phyloP scores from a whole-genome alignment of 257 asterid genomes.

The Craterostigma plantagineum region DNA sequence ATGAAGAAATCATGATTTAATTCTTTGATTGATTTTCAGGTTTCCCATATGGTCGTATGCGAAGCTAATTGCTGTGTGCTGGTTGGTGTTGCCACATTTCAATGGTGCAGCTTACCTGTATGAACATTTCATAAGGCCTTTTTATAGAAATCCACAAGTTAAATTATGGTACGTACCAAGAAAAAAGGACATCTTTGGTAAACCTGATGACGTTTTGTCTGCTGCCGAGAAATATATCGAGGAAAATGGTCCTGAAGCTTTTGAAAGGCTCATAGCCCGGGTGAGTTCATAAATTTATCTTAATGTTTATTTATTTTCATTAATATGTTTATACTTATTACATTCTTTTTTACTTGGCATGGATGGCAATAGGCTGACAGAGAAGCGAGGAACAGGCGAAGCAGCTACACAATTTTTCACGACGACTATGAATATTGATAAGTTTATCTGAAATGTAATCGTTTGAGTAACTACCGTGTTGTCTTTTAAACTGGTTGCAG shows the following conservation, averaged over 20 bases:
- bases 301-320: too few relatives aligned
- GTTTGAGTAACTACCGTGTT: too few relatives aligned
- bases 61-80: conserved; percentile 51
- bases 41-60: conserved; percentile 77
- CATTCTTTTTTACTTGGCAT: background rate
- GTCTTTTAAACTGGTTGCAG: too few relatives aligned
- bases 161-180: conserved; percentile 59
- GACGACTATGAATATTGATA: conserved; percentile 33
- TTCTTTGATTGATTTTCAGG: conserved; percentile 20
- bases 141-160: conserved; percentile 57
- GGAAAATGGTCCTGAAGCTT: conserved; percentile 73
- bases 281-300: conserved; percentile 14
- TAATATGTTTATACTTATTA: background rate
- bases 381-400: conserved; percentile 58
- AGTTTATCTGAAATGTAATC: too few relatives aligned
- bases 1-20: too few relatives aligned
- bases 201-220: conserved; percentile 49
- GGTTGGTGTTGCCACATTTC: conserved; percentile 82
- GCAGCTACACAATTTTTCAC: conserved; percentile 46
- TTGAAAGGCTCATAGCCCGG: conserved; percentile 67
- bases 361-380: conserved; percentile 44
- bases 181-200: conserved; percentile 43
- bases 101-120: conserved; percentile 83
- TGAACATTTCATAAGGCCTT: conserved; percentile 61
- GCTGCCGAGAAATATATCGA: conserved; percentile 78